Percentiles rank a stretch among this genome's conserved stretches.
Evolutionary conservation across 768 basidiomycete species (phyloP).

Genomic region (Lanmaoa rubissima): DNA sequence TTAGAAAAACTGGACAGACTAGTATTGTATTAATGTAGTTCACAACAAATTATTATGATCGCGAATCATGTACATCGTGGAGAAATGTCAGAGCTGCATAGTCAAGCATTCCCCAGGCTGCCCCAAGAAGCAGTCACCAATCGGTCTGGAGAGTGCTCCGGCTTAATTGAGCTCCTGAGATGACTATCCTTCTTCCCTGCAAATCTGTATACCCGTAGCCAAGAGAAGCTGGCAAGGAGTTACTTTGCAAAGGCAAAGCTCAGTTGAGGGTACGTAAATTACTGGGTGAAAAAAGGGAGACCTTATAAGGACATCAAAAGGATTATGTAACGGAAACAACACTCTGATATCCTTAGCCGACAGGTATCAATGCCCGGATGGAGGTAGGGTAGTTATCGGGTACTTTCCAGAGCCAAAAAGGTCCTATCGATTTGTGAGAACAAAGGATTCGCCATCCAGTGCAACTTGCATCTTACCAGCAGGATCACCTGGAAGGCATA

Average conservation of each 20-base stretch:
- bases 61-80: neutral
- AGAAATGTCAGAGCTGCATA: constrained; percentile 63
- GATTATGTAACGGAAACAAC: constrained; percentile 17
- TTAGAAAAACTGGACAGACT: neutral
- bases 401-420: constrained; percentile 74
- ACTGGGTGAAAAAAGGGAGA: neutral
- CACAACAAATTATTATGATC: no score
- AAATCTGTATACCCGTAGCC: constrained; percentile 53
- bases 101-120: constrained; percentile 65
- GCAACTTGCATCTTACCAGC: constrained; percentile 45
- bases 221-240: constrained; percentile 49
- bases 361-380: constrained; percentile 28
- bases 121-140: constrained; percentile 34
- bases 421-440: constrained; percentile 40
- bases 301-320: neutral
- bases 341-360: neutral
- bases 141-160: constrained; percentile 60
- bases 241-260: constrained; percentile 41
- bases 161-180: constrained; percentile 69
- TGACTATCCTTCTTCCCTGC: constrained; percentile 41
- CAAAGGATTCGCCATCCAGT: neutral
- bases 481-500: constrained; percentile 51
- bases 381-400: constrained; percentile 36
- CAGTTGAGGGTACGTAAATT: constrained; percentile 21
- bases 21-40: neutral